A percentile compares a stretch with the other conserved stretches of the same genome.
phyloP scores from a whole-genome alignment of 345 rosid genomes.

The Eucalyptus sideroxylon region DNA sequence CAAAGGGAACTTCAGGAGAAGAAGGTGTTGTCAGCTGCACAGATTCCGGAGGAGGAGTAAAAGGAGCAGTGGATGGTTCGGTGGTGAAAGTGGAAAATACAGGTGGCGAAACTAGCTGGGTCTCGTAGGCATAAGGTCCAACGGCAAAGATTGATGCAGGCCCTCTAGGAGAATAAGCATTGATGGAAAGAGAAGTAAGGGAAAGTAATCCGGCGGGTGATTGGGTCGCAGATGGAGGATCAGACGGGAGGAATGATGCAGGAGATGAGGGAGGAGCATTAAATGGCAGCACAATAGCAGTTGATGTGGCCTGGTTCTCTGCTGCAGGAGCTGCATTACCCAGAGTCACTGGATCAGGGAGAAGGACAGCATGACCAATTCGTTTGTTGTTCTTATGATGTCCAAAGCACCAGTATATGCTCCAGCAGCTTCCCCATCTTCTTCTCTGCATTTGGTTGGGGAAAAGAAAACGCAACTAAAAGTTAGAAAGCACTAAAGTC shows the following conservation, averaged over 20 bases:
- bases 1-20: constrained; percentile 95
- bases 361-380: constrained; percentile 80
- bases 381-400: constrained; percentile 60
- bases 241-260: constrained; percentile 77
- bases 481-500: not conserved
- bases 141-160: constrained; percentile 64
- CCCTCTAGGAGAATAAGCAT: constrained; percentile 57
- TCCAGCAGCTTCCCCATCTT: constrained; percentile 86
- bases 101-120: constrained; percentile 91
- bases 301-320: constrained; percentile 35
- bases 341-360: constrained; percentile 43
- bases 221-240: constrained; percentile 74
- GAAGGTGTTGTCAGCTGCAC: constrained; percentile 86
- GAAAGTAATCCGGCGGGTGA: constrained; percentile 66
- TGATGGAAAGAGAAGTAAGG: constrained; percentile 40
- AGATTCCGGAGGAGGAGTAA: constrained; percentile 92
- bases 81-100: constrained; percentile 87
- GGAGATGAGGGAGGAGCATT: constrained; percentile 98
- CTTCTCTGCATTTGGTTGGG: constrained; percentile 41
- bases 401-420: constrained; percentile 77
- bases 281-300: constrained; percentile 51
- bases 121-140: constrained; percentile 98
- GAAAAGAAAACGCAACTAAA: not conserved
- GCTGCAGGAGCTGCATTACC: constrained; percentile 17
- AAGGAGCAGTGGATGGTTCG: constrained; percentile 89